Evolutionary conservation across 164 flowering plant genomes (phyloP).

Genomic region (Platanus orientalis): DNA sequence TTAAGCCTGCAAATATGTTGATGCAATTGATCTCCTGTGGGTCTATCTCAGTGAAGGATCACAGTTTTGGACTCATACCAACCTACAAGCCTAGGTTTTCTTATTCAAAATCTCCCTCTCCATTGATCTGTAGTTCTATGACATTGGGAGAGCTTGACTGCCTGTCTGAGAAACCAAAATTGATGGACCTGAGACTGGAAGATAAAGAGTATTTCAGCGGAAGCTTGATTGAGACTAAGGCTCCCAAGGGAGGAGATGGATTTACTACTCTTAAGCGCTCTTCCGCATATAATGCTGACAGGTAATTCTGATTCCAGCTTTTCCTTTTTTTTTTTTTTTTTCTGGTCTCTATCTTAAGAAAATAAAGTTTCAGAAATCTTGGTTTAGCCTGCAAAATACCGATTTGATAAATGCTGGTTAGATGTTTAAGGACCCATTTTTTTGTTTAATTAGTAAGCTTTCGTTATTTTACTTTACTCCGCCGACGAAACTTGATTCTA

Average conservation of each 20-base stretch:
- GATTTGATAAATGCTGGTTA: too few relatives aligned
- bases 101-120: constrained; percentile 62
- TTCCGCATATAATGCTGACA: constrained; percentile 82
- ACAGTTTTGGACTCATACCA: constrained; percentile 75
- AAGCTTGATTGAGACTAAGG: constrained; percentile 73
- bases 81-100: constrained; percentile 64
- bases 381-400: too few relatives aligned
- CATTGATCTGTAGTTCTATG: constrained; percentile 58
- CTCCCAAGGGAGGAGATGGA: constrained; percentile 40
- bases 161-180: constrained; percentile 58
- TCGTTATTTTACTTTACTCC: too few relatives aligned
- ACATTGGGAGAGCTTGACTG: constrained; percentile 75
- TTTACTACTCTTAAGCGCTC: constrained; percentile 56
- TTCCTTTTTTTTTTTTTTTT: background rate
- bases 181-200: constrained; percentile 64
- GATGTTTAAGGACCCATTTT: too few relatives aligned
- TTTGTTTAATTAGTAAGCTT: too few relatives aligned
- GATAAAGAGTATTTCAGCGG: constrained; percentile 95
- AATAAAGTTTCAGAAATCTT: too few relatives aligned
- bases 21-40: constrained; percentile 97
- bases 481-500: too few relatives aligned
- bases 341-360: too few relatives aligned
- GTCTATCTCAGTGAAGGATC: constrained; percentile 86
- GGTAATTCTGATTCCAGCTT: constrained; percentile 33
- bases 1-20: constrained; percentile 68